Evolutionary conservation across 768 basidiomycete genomes (phyloP), one percentile per base, ranked within the genome.

Genomic region (Basidioascus undulatus): DNA sequence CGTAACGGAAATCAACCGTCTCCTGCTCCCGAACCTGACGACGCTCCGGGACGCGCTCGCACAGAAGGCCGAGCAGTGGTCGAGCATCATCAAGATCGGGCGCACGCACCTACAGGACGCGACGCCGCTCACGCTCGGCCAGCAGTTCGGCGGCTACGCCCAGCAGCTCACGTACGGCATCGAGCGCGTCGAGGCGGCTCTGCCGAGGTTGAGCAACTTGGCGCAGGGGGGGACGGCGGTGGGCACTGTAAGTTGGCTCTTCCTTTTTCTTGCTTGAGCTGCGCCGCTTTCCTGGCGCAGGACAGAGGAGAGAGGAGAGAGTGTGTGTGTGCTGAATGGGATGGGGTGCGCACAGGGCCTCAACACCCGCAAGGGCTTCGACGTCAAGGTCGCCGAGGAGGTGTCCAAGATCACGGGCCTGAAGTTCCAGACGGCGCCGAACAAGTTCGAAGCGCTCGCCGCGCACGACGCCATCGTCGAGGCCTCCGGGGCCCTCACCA

Each of bases 381-480:
- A 96, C 61, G 75, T 79, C 50, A 86, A 81, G 56, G 69, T 98
- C 47, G 92, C 92, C 13, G 67, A 68, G 15, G 84, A 92, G 57
- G 77, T 96, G 48, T 76, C 86, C 43, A 79, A 76, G 55, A 65
- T 94, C 35, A 84, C 89, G 31, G 84, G 87, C 3, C 62, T 87
- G 41, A 63, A 76, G 43, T 98, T 98, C 64, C 67, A 79, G 62
- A 96, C 92, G 37, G 89, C 92, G 13, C 92, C 92, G 5, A 98
- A 96, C 69, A 98, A 98, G 84, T 98, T 98, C 51, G 92, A 96
- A 60, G 87, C 92, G 8, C 72, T 96, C 47, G 92, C 92, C 18
- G 67, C 80, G n/a, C 92, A 98, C 58, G 92, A 98, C 59, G 92
- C 92, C 6, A 72, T 98, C 42, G 83, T 96, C 18, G 92, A 98